phyloP scores from a whole-genome alignment of 2,329 filamentous ascomycete genomes.

The Alternaria arbusti region DNA sequence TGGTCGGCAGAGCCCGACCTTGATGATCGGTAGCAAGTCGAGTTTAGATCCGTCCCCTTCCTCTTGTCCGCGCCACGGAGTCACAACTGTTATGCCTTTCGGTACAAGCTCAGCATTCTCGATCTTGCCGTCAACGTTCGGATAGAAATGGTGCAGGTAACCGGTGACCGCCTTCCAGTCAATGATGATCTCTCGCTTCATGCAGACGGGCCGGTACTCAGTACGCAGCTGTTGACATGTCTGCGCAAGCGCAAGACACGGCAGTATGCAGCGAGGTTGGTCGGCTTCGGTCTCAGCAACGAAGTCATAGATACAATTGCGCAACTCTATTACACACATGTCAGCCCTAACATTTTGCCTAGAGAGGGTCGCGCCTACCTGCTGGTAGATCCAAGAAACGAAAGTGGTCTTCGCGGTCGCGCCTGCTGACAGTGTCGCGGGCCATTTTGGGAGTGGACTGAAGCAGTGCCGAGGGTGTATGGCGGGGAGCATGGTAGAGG shows the following conservation, averaged over 20 bases:
- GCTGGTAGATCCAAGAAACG: background rate
- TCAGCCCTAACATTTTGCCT: background rate
- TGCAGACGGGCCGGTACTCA: background rate
- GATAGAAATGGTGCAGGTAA: background rate
- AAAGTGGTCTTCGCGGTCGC: background rate
- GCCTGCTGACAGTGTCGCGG: background rate
- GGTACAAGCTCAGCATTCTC: background rate
- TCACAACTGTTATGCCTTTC: too few relatives aligned
- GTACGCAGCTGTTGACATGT: background rate
- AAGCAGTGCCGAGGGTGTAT: background rate
- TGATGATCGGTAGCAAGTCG: too few relatives aligned
- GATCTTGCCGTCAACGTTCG: background rate
- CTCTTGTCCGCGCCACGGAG: too few relatives aligned
- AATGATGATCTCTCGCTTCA: background rate
- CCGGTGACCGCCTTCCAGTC: background rate
- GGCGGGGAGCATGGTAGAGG: background rate
- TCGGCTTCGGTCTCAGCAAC: background rate
- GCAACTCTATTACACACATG: background rate
- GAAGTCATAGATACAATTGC: background rate
- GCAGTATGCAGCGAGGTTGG: background rate
- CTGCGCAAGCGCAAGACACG: background rate
- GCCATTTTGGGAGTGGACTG: background rate
- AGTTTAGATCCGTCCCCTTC: too few relatives aligned
- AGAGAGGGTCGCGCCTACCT: background rate
- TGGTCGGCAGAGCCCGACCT: background rate